Base-by-base conservation (phyloP, 176 grass and related monocot genomes). In the Stipa capillata region DNA sequence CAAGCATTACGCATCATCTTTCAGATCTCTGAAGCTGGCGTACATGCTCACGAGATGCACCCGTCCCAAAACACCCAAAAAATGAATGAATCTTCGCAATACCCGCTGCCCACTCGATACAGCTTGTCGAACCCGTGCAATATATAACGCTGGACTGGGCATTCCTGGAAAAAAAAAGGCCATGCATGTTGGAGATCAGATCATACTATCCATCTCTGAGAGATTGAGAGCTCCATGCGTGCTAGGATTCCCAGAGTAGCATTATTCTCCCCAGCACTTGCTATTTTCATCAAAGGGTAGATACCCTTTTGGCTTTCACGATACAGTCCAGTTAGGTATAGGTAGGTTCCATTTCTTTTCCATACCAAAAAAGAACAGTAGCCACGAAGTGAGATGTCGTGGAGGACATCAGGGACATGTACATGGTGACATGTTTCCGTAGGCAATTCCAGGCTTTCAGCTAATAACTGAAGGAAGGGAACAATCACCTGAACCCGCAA, bases 231-330 rank as follows among this genome's bases (percentile, higher is more conserved):
- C 9, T 32, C 49, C 45, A 66, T 29, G 83, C 82, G 60, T 67
- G 52, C 64, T 4, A 4, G 24, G 55, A 16, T 54, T 34, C 76
- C 76, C 68, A 74, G 80, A 74, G 76, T 43, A 9, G 67, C 13
- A 86, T 80, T 40, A 86, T 80, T 80, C 56, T 65, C 14, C 67
- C 76, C 47, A 25, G 36, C 47, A 27, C 57, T 80, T 79, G 6
- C 84, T 55, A 53, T 86, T 66, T 79, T 42, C 72, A 78, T 58
- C 66, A 73, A 73, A 86, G 84, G 48, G 65, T 6, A 42, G 28
- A 29, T 55, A 47, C 83, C n/a, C 66, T 62, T 20, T 63, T 44
- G 44, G 67, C 76, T 65, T 85, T 73, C 76, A 80, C 56, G 36
- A 86, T 86, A 41, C 25, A 55, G 37, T 34, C 43, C 83, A 53